Base-by-base conservation (phyloP, 768 basidiomycete species). In the Trametes cingulata region DNA sequence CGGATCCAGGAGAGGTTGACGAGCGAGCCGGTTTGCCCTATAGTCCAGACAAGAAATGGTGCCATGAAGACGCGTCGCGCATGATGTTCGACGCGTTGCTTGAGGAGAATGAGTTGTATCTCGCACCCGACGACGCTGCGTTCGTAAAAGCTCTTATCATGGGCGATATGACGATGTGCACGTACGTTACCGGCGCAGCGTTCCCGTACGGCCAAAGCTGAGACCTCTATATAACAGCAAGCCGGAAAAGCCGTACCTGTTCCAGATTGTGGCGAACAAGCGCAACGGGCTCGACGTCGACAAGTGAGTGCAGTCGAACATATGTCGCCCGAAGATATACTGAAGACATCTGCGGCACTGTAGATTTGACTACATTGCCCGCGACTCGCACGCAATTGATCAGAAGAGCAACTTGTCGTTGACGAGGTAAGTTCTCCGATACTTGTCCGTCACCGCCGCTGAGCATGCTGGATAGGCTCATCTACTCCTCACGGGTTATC, bases 281-380 rank as follows among this genome's bases (percentile, higher is more conserved):
- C 76, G 84, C 7, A 93, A 93, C 61, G 92, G 92, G 0, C 77
- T 94, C 4, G 92, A 94, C 66, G 91, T 94, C 5, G 91, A 94
- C 78, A 93, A 93, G 90, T 90, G 58, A 60, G 77, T 67, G 3
- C 24, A 5, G 27, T 27, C 14, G n/a, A n/a, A n/a, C n/a, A n/a
- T n/a, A n/a, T n/a, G n/a, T n/a, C n/a, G n/a, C n/a, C n/a, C n/a
- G n/a, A n/a, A n/a, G n/a, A n/a, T n/a, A n/a, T n/a, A n/a, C n/a
- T n/a, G n/a, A n/a, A n/a, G 45, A 39, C 6, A 42, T 43, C 6
- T 6, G 2, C 9, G 6, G 7, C 10, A 13, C 22, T 29, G 9
- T 46, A 92, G 91, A 64, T 89, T 91, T 53, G 92, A 94, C 67
- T 94, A 94, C 63, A 90, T 94, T 56, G 76, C 83, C 6, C 78